Evolutionary conservation across 768 basidiomycete species (phyloP), one percentile per base, ranked within the genome.

Genomic region (Pleurotus ostreatus): DNA sequence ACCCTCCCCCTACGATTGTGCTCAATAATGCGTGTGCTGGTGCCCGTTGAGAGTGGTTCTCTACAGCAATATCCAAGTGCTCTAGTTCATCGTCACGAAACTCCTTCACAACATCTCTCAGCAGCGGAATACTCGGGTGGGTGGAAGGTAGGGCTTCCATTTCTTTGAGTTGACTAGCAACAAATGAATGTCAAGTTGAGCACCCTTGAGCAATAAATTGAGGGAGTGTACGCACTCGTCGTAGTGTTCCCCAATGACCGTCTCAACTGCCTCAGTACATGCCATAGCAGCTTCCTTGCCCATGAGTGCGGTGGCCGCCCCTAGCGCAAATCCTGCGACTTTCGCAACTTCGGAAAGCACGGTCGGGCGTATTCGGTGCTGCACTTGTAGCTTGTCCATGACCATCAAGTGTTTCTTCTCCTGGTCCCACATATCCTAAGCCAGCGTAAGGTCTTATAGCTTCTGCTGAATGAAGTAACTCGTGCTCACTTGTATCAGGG

Each of bases 171-270:
- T 98, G 95, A 64, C 94, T 97, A 65, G 23, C 45, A 56, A 34
- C 11, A 55, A 55, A 60, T 16, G 44, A 49, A 12, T 15, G 59
- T 22, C 8, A 20, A 49, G 34, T 47, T 1, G 20, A 25, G 23
- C 23, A 25, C 23, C 23, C 23, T 13, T 46, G 40, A 25, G 16
- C 12, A 51, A 7, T 38, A n/a, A 55, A 44, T 44, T 15, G 15
- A 6, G 13, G 38, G 45, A 55, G 5, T 23, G n/a, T 11, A 80
- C 92, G 66, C 67, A 96, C 95, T 97, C 94, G 68, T 98, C 92
- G 64, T 98, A 98, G 71, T 98, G 95, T 70, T 98, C 95, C 40
- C 95, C 95, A 52, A 98, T 98, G 55, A 93, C 93, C 0, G 95
- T 97, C 70, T 98, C 95, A 16, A 98, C 94, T 0, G 95, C 95